Conservation (phyloP, 306 rosid genomes). For the Rosa lucieae region DNA sequence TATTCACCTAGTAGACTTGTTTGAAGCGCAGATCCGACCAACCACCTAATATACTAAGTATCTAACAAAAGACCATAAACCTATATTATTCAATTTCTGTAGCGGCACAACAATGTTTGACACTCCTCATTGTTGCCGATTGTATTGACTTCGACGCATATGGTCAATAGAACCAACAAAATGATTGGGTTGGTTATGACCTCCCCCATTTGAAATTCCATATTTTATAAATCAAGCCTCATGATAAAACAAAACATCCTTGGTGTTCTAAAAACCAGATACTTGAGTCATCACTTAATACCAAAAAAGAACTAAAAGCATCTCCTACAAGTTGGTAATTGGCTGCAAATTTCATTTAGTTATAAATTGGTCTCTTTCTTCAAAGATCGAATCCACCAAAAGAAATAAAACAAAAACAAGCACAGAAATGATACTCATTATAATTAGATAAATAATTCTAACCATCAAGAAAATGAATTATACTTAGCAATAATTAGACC, state of each 20-base stretch:
- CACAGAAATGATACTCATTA: neutral
- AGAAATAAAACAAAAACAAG: too few relatives aligned
- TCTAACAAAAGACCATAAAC: neutral
- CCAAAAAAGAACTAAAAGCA: neutral
- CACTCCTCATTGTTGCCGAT: neutral
- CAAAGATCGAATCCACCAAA: neutral
- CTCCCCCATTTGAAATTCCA: neutral
- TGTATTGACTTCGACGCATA: neutral
- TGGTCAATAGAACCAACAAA: neutral
- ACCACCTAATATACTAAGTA: neutral
- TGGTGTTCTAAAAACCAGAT: neutral
- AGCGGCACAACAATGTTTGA: neutral
- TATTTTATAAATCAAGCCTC: neutral
- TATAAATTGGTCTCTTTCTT: neutral
- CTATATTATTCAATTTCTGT: neutral
- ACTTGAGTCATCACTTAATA: neutral
- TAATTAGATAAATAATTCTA: neutral
- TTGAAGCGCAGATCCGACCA: neutral
- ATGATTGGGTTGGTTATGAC: neutral
- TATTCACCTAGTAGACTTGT: slow-evolving; percentile 4
- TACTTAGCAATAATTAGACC: slow-evolving; percentile 22
- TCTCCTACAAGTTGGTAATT: neutral
- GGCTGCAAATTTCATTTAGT: neutral
- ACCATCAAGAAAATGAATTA: neutral
- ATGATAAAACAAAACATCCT: neutral